These are phyloP conservation scores for Aspergillus sergii DNA, from an alignment of 2,329 filamentous ascomycete species.

Conservation along the genomic window DNA sequence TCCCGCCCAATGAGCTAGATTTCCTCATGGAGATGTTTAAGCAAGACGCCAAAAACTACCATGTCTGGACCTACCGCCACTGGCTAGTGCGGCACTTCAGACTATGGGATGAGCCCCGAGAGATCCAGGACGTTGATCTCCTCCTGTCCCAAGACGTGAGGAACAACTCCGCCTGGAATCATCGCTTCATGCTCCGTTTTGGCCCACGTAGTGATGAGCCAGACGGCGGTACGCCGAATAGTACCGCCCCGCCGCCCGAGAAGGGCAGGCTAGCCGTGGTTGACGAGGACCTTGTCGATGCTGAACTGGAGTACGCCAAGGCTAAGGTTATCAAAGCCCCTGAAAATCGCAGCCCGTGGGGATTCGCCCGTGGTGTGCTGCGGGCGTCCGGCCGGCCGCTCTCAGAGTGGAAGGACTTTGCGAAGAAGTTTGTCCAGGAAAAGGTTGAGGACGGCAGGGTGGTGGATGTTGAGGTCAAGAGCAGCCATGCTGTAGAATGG, in stretches of 20 bases:
- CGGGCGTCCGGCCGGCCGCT: constrained; percentile 62
- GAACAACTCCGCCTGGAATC: constrained; percentile 98
- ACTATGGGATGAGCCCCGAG: constrained; percentile 57
- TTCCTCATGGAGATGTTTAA: constrained; percentile 82
- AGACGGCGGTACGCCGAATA: constrained; percentile 40
- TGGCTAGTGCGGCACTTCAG: constrained; percentile 68
- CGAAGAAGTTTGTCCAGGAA: constrained; percentile 55
- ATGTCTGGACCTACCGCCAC: constrained; percentile 96
- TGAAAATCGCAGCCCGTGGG: constrained; percentile 94
- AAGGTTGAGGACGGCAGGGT: constrained; percentile 40
- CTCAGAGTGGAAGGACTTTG: constrained; percentile 56
- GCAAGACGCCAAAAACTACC: constrained; percentile 94
- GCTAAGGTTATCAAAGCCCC: constrained; percentile 75
- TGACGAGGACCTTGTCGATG: constrained; percentile 65
- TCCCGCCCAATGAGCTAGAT: constrained; percentile 67
- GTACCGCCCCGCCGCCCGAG: constrained; percentile 19
- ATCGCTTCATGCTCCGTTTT: constrained; percentile 94
- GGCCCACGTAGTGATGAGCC: constrained; percentile 53
- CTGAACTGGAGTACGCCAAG: constrained; percentile 75
- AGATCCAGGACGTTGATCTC: constrained; percentile 71
- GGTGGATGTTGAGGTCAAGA: constrained; percentile 52
- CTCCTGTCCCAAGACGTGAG: constrained; percentile 80
- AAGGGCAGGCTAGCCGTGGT: constrained; percentile 48
- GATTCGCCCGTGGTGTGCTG: constrained; percentile 79
- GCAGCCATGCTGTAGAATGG: constrained; percentile 60